Conservation (phyloP, 2,329 filamentous ascomycete species). For the Teratosphaeria viscida region DNA sequence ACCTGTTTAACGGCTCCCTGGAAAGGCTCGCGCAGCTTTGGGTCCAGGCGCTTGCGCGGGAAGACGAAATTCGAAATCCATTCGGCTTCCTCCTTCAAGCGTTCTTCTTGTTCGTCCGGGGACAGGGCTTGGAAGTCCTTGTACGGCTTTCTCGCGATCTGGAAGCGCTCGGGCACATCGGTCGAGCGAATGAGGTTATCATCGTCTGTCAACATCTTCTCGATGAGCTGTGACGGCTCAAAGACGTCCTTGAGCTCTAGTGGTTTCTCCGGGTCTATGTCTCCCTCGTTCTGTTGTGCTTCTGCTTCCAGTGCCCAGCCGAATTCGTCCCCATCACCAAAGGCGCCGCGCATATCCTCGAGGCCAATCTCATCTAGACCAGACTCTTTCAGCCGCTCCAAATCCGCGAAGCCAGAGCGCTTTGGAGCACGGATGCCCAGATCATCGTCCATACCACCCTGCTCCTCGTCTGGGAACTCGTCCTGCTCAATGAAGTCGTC, state of each 20-base stretch:
- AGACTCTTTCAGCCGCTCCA: slow-evolving; percentile 54
- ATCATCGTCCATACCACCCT: slow-evolving; percentile 68
- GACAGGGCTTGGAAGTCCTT: slow-evolving; percentile 63
- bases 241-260: slow-evolving; percentile 97
- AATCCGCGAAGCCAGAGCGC: slow-evolving; percentile 55
- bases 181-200: slow-evolving; percentile 82
- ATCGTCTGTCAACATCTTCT: slow-evolving; percentile 90
- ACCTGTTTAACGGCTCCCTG: slow-evolving; percentile 83
- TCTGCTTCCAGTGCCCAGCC: slow-evolving; percentile 87
- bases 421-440: slow-evolving; percentile 76
- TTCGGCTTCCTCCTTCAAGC: slow-evolving; percentile 68
- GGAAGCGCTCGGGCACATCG: slow-evolving; percentile 90
- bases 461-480: slow-evolving; percentile 76
- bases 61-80: slow-evolving; percentile 91
- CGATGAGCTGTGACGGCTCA: slow-evolving; percentile 85
- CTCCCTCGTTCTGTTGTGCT: slow-evolving; percentile 69
- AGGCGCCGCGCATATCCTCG: slow-evolving; percentile 93
- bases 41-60: slow-evolving; percentile 64
- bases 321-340: slow-evolving; percentile 92
- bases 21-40: slow-evolving; percentile 70
- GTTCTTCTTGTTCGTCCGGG: slow-evolving; percentile 56
- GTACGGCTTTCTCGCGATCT: slow-evolving; percentile 82
- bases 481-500: slow-evolving; percentile 95
- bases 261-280: slow-evolving; percentile 66
- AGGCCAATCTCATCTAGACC: slow-evolving; percentile 85